Evolutionary conservation across 192 early-diverging fungal species (phyloP), one percentile per base, ranked within the genome.

Genomic region (Cetraspora pellucida): DNA sequence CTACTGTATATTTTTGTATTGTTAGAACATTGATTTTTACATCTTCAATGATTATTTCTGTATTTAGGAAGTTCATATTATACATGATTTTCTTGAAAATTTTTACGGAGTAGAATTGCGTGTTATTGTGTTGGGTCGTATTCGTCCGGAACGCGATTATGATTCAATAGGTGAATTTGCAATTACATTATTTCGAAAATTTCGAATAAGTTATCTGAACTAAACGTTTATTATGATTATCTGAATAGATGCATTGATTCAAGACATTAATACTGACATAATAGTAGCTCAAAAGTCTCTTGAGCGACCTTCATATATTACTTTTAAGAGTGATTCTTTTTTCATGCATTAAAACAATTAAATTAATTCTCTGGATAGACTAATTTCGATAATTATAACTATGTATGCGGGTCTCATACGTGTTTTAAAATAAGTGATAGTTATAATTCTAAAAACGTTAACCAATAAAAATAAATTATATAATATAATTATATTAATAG

Each of bases 191-290:
- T 1, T 37, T 37, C 37, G 7, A 37, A 37, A 37, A 6, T 37
- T 37, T 37, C 0, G 7, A 37, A 37, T 37, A 37, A 37, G 7
- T 37, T 37, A 37, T 37, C 37, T 37, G 7, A 37, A 1, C 37
- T 37, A 37, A 37, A 37, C 3, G 7, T 49, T 65, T 67, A 70
- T 23, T 31, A 66, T 17, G 17, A 27, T 54, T 30, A 16, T 58
- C 54, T n/a, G 23, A 74, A 71, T 68, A 93, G 97, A 95, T 63
- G 93, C 91, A 16, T 81, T 99, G 30, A 94, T 99, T 37, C 82
- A 87, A n/a, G 97, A 98, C 77, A 99, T 99, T 79, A 90, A 94
- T 60, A 90, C 85, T 13, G 97, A 99, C 69, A 95, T 97, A 66
- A 78, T 88, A 52, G 93, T 92, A 3, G 93, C 95, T 2, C 82